Evolutionary conservation across 306 rosid species (phyloP).

Genomic region (Chamaecrista fasciculata): DNA sequence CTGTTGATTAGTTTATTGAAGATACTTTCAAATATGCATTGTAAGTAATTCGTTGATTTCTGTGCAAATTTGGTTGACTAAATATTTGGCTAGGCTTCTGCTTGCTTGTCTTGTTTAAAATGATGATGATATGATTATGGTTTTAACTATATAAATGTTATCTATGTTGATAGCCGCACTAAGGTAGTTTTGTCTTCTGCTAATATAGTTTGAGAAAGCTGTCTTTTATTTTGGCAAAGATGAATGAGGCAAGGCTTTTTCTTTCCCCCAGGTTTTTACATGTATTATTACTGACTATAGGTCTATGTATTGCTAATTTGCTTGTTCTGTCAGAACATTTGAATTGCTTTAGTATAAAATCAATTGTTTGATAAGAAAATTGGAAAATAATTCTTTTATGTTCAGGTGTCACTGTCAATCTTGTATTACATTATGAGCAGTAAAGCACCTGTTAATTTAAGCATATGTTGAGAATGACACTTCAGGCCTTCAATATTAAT

Average conservation of each 20-base stretch:
- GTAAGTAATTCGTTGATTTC: constrained; percentile 39
- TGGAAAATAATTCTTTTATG: constrained; percentile 3
- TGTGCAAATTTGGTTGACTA: constrained; percentile 4
- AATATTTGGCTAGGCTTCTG: no score
- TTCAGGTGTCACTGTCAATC: neutral
- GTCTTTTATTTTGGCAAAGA: constrained; percentile 4
- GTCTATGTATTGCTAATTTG: neutral
- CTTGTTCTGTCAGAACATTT: constrained; percentile 1
- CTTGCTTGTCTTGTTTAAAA: constrained; percentile 24
- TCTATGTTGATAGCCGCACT: constrained; percentile 19
- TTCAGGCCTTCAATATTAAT: constrained; percentile 17
- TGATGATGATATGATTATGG: neutral
- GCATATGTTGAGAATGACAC: constrained; percentile 9
- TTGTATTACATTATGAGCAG: constrained; percentile 1
- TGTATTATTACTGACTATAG: neutral
- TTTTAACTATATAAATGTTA: neutral
- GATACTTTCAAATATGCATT: constrained; percentile 53
- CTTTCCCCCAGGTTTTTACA: neutral
- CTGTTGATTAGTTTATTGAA: constrained; percentile 51
- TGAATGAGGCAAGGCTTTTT: constrained; percentile 3
- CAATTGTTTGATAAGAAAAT: neutral
- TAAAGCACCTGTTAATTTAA: constrained; percentile 22
- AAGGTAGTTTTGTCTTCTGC: constrained; percentile 20
- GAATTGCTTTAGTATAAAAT: neutral
- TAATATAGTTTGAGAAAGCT: constrained; percentile 19